Conservation (phyloP, 768 basidiomycete species). For the Dacryopinax spathularia region DNA sequence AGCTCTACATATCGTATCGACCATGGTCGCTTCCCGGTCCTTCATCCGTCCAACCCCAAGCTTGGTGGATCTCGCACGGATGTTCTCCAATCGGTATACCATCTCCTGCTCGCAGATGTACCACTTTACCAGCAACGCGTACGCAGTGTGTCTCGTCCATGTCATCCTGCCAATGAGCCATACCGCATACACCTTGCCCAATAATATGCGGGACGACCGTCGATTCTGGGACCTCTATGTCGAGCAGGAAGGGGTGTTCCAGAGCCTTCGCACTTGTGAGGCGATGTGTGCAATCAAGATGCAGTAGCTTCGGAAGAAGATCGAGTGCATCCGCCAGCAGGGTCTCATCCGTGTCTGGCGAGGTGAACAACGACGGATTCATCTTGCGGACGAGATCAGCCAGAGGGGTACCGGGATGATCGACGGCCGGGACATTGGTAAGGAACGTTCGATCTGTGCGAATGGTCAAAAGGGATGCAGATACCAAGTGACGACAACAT, state of each 20-base stretch:
- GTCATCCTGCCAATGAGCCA: constrained; percentile 46
- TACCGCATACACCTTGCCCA: constrained; percentile 51
- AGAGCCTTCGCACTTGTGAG: constrained; percentile 64
- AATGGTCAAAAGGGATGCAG: not conserved
- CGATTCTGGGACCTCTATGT: constrained; percentile 37
- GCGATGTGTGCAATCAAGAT: constrained; percentile 63
- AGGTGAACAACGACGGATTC: constrained; percentile 44
- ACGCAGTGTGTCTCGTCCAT: constrained; percentile 34
- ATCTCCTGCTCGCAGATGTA: constrained; percentile 15
- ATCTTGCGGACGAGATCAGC: constrained; percentile 56
- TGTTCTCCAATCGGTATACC: constrained; percentile 17
- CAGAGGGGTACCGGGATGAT: constrained; percentile 54
- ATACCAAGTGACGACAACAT: constrained; percentile 19
- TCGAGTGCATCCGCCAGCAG: constrained; percentile 40
- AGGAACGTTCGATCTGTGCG: constrained; percentile 67
- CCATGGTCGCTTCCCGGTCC: not conserved
- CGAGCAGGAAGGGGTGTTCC: constrained; percentile 57
- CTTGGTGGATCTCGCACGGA: constrained; percentile 18
- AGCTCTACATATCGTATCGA: not conserved
- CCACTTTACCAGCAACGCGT: constrained; percentile 5
- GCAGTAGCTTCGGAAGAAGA: constrained; percentile 56
- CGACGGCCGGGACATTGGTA: constrained; percentile 76
- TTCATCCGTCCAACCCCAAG: not conserved
- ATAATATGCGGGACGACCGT: constrained; percentile 54
- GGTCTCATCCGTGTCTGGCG: constrained; percentile 7